phyloP scores from a whole-genome alignment of 75 land plant genomes.

The Sequoiadendron giganteum region DNA sequence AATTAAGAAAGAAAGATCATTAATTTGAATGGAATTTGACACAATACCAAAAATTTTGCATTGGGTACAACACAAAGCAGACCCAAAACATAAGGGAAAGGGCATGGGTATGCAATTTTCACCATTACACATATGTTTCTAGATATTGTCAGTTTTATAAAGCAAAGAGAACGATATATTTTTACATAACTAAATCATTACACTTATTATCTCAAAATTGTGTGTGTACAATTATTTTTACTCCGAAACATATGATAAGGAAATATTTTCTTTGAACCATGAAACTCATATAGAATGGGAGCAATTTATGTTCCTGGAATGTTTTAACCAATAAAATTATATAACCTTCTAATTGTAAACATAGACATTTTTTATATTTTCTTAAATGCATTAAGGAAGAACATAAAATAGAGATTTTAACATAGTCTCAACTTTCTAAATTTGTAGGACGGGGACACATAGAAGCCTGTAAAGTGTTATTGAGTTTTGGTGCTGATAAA shows the following conservation, averaged over 20 bases:
- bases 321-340: neutral
- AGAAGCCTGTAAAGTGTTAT: slow-evolving; percentile 21
- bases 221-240: neutral
- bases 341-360: neutral
- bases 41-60: too few species aligned
- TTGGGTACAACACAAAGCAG: too few species aligned
- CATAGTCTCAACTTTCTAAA: neutral
- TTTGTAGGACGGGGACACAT: slow-evolving; percentile 18
- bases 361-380: neutral
- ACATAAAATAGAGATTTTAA: neutral
- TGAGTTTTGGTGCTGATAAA: slow-evolving; percentile 23
- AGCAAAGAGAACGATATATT: too few species aligned
- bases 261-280: neutral
- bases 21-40: too few species aligned
- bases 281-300: neutral
- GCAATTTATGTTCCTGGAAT: neutral
- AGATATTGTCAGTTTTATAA: too few species aligned
- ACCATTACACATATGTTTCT: too few species aligned
- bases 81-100: too few species aligned
- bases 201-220: too few species aligned
- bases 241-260: neutral
- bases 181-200: too few species aligned
- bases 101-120: too few species aligned
- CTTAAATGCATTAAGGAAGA: neutral
- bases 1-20: too few species aligned